phyloP scores from a whole-genome alignment of 331 rosid species.

The Rhamnella rubrinervis region DNA sequence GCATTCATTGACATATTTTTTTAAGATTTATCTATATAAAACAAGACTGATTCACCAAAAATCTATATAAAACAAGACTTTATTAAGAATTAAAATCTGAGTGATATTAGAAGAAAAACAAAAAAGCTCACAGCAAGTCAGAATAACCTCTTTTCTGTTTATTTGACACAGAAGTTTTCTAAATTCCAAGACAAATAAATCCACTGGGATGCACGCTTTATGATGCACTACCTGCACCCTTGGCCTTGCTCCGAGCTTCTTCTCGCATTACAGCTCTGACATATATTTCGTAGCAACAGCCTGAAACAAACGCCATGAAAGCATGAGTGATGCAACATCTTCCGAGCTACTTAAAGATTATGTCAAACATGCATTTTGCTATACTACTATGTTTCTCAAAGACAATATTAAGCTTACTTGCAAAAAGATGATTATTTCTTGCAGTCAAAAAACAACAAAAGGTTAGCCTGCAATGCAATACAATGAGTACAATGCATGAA shows the following conservation, averaged over 20 bases:
- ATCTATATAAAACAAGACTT: background rate
- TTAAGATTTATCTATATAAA: background rate
- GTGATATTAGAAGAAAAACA: background rate
- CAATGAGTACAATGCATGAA: no score
- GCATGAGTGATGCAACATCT: background rate
- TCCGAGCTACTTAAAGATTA: no score
- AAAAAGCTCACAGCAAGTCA: constrained; percentile 9
- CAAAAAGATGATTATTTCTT: no score
- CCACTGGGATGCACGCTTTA: constrained; percentile 2
- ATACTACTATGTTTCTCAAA: no score
- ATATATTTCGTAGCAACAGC: constrained; percentile 81
- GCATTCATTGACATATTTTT: constrained; percentile 4
- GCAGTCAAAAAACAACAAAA: no score
- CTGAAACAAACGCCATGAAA: constrained; percentile 42
- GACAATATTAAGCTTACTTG: no score
- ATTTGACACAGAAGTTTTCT: constrained; percentile 24
- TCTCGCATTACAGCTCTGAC: constrained; percentile 54
- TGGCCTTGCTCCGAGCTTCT: constrained; percentile 47
- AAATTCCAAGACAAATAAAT: constrained; percentile 2
- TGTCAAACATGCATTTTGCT: no score
- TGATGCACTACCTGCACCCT: constrained; percentile 24
- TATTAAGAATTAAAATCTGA: constrained; percentile 24
- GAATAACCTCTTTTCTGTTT: constrained; percentile 26
- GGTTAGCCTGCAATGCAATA: no score
- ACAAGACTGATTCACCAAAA: no score